Base-by-base conservation (phyloP, 2,329 filamentous ascomycete species). In the Didymella lethalis region DNA sequence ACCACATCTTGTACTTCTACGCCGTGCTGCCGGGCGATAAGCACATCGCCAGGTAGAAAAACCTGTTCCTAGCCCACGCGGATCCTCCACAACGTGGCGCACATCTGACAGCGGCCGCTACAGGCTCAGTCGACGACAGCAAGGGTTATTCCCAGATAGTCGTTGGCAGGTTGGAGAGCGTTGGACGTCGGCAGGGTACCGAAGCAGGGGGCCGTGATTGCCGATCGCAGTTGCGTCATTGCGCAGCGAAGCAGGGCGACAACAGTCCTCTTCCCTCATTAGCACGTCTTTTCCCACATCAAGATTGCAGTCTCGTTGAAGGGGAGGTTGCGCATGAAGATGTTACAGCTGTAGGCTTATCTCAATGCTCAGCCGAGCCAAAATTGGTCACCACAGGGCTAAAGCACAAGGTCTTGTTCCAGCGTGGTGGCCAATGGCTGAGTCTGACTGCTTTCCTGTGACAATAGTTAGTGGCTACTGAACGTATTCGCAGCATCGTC, bases 191-290 rank as follows among this genome's bases (percentile, higher is more conserved):
- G 36, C 8, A 43, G 14, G 20, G 28, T 4, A 12, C 48, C 25
- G 25, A 55, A 49, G 44, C 61, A 58, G 61, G 61, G 61, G 54
- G 29, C 53, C 20, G 14, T 16, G 43, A 48, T 48, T 54, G 54
- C 44, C 47, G 58, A 56, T 59, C 57, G 36, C 48, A 18, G 31
- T 57, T 55, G 50, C 61, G 54, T 63, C 61, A 61, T 56, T 25
- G 38, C 38, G 38, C 38, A 41, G 38, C 38, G 20, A 25, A 25
- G 38, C 20, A 41, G 25, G 38, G 20, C 28, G 11, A 8, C 7
- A 29, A 11, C 7, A 29, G 7, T 7, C 7, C 28, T 7, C 28
- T 11, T 7, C 28, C 28, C 7, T 29, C 28, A 29, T 11, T 4
- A 29, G 7, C 28, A 29, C 4, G 7, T 8, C 28, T 29, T 23